Percentiles rank a stretch among this genome's conserved stretches.
Evolutionary conservation across 2,329 filamentous ascomycete species (phyloP).

Genomic region (Xylaria sp.): DNA sequence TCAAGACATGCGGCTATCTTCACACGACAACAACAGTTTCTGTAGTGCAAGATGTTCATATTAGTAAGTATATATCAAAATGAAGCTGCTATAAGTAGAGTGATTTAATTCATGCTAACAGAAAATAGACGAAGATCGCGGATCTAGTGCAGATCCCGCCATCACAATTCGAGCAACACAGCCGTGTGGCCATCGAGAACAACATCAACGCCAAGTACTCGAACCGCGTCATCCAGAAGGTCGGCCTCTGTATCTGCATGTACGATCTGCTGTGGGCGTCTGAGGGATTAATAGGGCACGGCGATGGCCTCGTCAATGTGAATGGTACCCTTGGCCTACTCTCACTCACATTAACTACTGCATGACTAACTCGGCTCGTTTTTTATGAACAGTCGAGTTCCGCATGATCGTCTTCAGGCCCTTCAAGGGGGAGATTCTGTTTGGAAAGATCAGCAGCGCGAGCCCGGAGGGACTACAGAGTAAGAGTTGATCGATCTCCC

Average conservation of each 20-base stretch:
- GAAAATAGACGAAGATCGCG: constrained; percentile 78
- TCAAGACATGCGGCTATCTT: constrained; percentile 13
- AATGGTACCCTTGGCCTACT: constrained; percentile 69
- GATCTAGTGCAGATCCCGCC: constrained; percentile 95
- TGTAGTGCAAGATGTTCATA: constrained; percentile 34
- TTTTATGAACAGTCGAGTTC: constrained; percentile 76
- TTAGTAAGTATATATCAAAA: constrained; percentile 29
- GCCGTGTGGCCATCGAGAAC: constrained; percentile 87
- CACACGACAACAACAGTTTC: neutral
- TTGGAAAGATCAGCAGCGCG: constrained; percentile 82
- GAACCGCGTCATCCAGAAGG: constrained; percentile 90
- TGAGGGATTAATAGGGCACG: constrained; percentile 93
- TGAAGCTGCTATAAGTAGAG: neutral
- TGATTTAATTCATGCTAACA: constrained; percentile 9
- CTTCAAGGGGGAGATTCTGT: constrained; percentile 92
- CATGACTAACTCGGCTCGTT: constrained; percentile 3
- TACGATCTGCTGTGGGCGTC: constrained; percentile 91
- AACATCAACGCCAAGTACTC: constrained; percentile 97
- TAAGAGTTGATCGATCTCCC: constrained; percentile 49
- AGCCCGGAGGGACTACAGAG: constrained; percentile 77
- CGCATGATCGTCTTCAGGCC: constrained; percentile 93
- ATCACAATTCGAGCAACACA: constrained; percentile 85
- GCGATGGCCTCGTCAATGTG: constrained; percentile 90
- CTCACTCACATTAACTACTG: neutral
- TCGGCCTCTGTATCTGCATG: constrained; percentile 92